phyloP scores from a whole-genome alignment of 495 filamentous ascomycete genomes.

The Viridothelium virens region DNA sequence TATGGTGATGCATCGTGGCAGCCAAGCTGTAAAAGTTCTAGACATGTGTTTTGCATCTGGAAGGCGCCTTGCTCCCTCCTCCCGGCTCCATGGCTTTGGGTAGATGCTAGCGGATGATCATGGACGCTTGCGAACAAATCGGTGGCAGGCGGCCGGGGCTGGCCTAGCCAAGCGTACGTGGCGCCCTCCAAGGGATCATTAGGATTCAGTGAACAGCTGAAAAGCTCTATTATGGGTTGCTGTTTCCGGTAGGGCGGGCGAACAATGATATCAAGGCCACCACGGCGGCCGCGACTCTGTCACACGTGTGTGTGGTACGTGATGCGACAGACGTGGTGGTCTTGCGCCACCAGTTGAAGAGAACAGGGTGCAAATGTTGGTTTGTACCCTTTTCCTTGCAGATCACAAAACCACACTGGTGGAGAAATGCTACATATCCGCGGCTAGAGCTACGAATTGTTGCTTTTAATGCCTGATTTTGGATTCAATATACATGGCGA shows the following conservation, averaged over 20 bases:
- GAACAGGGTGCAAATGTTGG: too few species aligned
- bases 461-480: background rate
- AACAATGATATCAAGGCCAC: too few species aligned
- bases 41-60: background rate
- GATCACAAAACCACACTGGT: too few species aligned
- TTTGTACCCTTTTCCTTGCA: too few species aligned
- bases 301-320: background rate
- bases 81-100: background rate
- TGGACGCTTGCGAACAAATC: background rate
- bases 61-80: background rate
- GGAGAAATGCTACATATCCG: too few species aligned
- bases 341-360: too few species aligned
- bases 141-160: background rate
- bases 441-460: background rate
- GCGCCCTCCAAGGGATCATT: too few species aligned
- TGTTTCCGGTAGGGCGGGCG: background rate
- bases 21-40: background rate
- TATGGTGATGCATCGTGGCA: background rate
- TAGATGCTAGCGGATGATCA: conserved; percentile 11
- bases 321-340: too few species aligned
- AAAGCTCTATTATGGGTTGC: background rate
- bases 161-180: background rate
- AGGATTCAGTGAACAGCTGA: background rate
- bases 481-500: background rate
- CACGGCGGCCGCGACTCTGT: background rate